phyloP scores from a whole-genome alignment of 1,284 basidiomycete genomes.

The Chiua sp. region DNA sequence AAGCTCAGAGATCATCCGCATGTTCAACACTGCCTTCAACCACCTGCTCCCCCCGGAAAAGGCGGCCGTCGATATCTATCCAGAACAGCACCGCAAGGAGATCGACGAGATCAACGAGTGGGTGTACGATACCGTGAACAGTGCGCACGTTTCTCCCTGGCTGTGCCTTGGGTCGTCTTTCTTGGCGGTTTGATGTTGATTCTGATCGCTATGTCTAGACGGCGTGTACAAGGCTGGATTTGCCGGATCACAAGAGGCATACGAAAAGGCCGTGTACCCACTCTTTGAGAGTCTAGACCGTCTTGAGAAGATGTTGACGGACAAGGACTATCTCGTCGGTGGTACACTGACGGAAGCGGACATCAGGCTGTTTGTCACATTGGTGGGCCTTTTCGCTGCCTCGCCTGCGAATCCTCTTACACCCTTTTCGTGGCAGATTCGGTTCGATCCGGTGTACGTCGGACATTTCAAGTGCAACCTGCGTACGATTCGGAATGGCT shows the following conservation, averaged over 20 bases:
- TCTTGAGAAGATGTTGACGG: conserved; percentile 78
- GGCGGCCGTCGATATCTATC: conserved; percentile 80
- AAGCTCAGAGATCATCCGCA: conserved; percentile 92
- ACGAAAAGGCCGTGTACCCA: conserved; percentile 74
- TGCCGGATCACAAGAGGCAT: conserved; percentile 82
- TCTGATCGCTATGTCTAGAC: conserved; percentile 48
- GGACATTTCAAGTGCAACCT: conserved; percentile 96
- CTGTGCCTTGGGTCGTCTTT: too few species aligned
- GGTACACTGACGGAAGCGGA: conserved; percentile 90
- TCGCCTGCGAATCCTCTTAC: background rate
- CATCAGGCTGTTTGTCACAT: conserved; percentile 89
- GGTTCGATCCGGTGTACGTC: conserved; percentile 85
- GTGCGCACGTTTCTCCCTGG: conserved; percentile 40
- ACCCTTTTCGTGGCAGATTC: conserved; percentile 24
- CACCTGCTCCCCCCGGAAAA: conserved; percentile 67
- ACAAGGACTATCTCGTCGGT: conserved; percentile 86
- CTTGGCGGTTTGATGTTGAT: background rate
- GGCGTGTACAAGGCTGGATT: conserved; percentile 94
- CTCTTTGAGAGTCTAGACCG: conserved; percentile 84
- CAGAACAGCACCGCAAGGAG: conserved; percentile 68
- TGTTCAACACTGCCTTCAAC: conserved; percentile 89
- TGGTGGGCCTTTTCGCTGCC: conserved; percentile 62
- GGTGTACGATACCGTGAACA: conserved; percentile 87
- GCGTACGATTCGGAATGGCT: conserved; percentile 77
- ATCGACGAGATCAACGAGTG: conserved; percentile 91